Base-by-base conservation (phyloP, 75 land plant species). In the Picea glauca region DNA sequence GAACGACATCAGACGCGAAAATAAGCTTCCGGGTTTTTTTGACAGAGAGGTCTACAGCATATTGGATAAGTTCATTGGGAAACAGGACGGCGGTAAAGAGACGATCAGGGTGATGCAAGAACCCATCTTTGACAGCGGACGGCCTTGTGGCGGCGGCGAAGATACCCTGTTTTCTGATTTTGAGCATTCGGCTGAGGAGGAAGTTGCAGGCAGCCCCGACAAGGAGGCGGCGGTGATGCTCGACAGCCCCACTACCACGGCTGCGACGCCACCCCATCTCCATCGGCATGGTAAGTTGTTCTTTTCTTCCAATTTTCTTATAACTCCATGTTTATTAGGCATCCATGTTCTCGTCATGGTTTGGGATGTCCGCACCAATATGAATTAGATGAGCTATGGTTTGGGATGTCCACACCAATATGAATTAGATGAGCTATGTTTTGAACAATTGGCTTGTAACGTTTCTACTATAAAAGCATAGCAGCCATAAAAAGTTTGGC, bases 21-120 rank as follows among this genome's bases (percentile, higher is more conserved):
- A 81, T 76, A 87, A 86, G 79, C 67, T 94, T 80, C 95, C 97
- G 23, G 92, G 95, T 26, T 90, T 88, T 75, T 94, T 92, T 65
- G 97, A 94, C 40, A 76, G 81, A 33, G 97, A 94, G 84, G 93
- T 94, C 62, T 94, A 84, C 65, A 95, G 93, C 57, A 86, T 87
- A 2, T 72, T 94, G 58, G 95, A 94, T 20, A 26, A 54, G 13
- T 83, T 68, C 18, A 60, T 76, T 50, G 76, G 77, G 54, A n/a
- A 70, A 46, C 50, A 20, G 74, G 74, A 43, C 23, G 74, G 54
- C n/a, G 18, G 54, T 33, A 66, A 38, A 35, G 40, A 38, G 70
- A 20, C 32, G 35, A 33, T 66, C 35, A 66, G 18, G 20, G 56
- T 50, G 56, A 50, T 50, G 56, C 56, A 50, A 50, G 87, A 80